These are phyloP conservation scores for Linnemannia hyalina DNA, from an alignment of 192 early-diverging fungal species.

Conservation along the genomic window DNA sequence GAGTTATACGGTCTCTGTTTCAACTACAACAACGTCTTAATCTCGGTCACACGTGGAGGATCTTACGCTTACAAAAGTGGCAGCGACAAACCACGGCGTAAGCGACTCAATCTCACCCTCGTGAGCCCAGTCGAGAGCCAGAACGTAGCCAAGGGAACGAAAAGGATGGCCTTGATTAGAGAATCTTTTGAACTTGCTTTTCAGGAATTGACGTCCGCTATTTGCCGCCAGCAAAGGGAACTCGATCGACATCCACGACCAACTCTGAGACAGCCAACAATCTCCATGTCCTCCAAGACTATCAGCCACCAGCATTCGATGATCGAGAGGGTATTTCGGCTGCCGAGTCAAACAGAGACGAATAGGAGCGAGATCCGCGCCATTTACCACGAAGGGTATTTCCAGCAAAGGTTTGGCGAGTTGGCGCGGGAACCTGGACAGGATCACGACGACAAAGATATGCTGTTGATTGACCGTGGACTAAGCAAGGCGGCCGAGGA, in stretches of 20 bases:
- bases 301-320: background rate
- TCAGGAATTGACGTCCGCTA: background rate
- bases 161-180: background rate
- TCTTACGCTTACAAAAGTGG: slow-evolving; percentile 60
- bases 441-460: background rate
- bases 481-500: background rate
- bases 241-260: background rate
- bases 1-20: slow-evolving; percentile 91
- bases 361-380: background rate
- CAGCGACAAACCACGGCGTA: background rate
- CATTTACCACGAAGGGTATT: background rate
- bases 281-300: background rate
- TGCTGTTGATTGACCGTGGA: background rate
- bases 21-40: slow-evolving; percentile 75
- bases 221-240: background rate
- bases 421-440: background rate
- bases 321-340: background rate
- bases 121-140: background rate
- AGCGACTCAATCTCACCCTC: background rate
- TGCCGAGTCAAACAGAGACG: background rate
- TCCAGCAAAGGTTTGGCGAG: background rate
- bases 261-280: background rate
- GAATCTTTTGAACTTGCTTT: background rate
- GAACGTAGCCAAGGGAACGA: background rate
- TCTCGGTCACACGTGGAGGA: slow-evolving; percentile 68